Base-by-base conservation (phyloP, 441 rosid species). In the Raphanus hybrid region DNA sequence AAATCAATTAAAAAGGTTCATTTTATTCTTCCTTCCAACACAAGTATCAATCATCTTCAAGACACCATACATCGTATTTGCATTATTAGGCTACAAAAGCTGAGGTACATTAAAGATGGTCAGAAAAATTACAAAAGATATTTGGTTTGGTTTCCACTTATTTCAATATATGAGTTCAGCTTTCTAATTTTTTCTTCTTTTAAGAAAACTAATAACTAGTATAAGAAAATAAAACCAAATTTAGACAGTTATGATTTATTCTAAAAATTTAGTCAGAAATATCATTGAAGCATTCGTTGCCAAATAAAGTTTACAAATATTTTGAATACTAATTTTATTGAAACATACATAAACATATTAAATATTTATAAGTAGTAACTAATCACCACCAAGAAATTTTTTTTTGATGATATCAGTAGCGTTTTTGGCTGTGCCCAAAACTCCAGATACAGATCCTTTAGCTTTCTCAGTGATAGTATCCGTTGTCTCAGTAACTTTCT, bases 321-420 rank as follows among this genome's bases (percentile, higher is more conserved):
- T 6, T 52, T 52, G 58, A 52, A 52, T 52, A 52, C 58, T 52
- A 52, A 52, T 7, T 52, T 52, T 52, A 52, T 52, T 52, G 58
- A 52, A 52, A 52, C 57, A 52, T 52, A 52, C 8, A 14, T 14
- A 52, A 43, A 52, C 20, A 52, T 15, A 52, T 52, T 15, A 15
- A 15, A 6, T 52, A 52, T 52, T 52, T 15, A 1, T 6, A 52
- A 52, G 58, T 52, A 52, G 52, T 6, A 15, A 15, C 58, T 52
- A 52, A 52, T 52, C 58, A 52, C 67, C 71, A 45, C 86, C 87
- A 29, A 59, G 73, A 8, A 81, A 48, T 55, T 86, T 88, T 41
- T 85, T 86, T 70, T 85, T 85, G 65, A 89, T 78, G 10, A 75
- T 73, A 32, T 83, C 81, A 0, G 86, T 78, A 59, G 87, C 82